Conservation (phyloP, 139 green algal species). For the Yamagishiella unicocca region DNA sequence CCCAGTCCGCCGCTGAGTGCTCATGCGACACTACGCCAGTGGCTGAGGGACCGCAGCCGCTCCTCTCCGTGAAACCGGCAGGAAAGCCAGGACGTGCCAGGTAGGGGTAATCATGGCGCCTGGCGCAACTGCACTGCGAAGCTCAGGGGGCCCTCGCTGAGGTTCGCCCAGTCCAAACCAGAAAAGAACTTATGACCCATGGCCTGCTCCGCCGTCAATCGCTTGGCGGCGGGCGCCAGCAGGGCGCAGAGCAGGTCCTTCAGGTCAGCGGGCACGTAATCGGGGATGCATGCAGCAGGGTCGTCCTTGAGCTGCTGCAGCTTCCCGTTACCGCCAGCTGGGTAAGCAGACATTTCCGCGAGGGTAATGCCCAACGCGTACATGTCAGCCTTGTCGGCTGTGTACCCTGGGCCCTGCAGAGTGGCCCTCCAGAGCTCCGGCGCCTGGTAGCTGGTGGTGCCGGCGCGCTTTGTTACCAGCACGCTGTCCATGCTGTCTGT, state of each 20-base stretch:
- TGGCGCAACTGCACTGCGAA: constrained; percentile 32
- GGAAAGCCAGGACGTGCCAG: neutral
- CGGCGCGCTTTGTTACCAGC: constrained; percentile 30
- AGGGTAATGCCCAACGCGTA: constrained; percentile 41
- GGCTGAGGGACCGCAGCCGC: neutral
- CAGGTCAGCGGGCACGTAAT: constrained; percentile 34
- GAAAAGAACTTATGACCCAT: constrained; percentile 26
- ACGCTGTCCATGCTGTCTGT: constrained; percentile 48
- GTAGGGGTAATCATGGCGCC: neutral
- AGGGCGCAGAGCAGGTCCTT: constrained; percentile 43
- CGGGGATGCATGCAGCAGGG: neutral
- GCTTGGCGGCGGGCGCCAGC: constrained; percentile 21
- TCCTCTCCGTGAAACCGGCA: neutral
- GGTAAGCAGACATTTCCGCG: constrained; percentile 33
- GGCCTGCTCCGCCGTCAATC: constrained; percentile 23
- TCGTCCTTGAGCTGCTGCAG: constrained; percentile 45
- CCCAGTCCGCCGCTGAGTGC: too few relatives aligned
- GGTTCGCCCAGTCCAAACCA: constrained; percentile 2
- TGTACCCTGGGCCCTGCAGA: constrained; percentile 42
- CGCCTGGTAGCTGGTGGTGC: constrained; percentile 46
- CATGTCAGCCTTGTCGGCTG: constrained; percentile 38
- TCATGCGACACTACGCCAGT: neutral
- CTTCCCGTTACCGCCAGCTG: constrained; percentile 34
- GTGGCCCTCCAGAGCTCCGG: constrained; percentile 46
- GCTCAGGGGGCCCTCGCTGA: constrained; percentile 21